These are phyloP conservation scores for Claviceps sp. DNA, from an alignment of 2,329 filamentous ascomycete species.

Conservation along the genomic window DNA sequence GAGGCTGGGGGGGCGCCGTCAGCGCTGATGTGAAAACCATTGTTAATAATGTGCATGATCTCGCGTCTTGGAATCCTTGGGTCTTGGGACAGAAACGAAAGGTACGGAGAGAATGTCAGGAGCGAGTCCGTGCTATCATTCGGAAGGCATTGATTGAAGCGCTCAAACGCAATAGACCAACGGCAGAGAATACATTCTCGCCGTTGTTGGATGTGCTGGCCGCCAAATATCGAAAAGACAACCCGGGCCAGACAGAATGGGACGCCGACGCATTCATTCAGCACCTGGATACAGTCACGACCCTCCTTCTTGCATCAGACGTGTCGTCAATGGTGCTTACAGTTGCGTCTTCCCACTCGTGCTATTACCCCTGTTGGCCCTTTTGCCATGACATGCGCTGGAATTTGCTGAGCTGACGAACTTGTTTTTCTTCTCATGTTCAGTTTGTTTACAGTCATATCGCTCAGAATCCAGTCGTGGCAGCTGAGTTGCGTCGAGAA, in stretches of 20 bases:
- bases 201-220: not conserved
- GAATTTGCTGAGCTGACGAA: not conserved
- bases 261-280: not conserved
- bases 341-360: not conserved
- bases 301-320: slow-evolving; percentile 1
- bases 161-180: not conserved
- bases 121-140: not conserved
- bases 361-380: no score
- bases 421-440: not conserved
- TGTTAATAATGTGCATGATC: not conserved
- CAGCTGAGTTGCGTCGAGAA: slow-evolving; percentile 1
- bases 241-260: not conserved
- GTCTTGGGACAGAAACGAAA: not conserved
- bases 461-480: slow-evolving; percentile 1
- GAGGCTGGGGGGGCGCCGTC: not conserved
- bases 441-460: slow-evolving; percentile 1
- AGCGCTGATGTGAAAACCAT: slow-evolving; percentile 1
- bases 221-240: not conserved
- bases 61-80: not conserved
- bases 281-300: slow-evolving; percentile 1
- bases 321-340: slow-evolving; percentile 3
- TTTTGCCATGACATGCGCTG: not conserved
- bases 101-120: not conserved
- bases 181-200: not conserved
- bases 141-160: not conserved